Conservation (phyloP, 495 filamentous ascomycete genomes). For the Penicillium canariense region DNA sequence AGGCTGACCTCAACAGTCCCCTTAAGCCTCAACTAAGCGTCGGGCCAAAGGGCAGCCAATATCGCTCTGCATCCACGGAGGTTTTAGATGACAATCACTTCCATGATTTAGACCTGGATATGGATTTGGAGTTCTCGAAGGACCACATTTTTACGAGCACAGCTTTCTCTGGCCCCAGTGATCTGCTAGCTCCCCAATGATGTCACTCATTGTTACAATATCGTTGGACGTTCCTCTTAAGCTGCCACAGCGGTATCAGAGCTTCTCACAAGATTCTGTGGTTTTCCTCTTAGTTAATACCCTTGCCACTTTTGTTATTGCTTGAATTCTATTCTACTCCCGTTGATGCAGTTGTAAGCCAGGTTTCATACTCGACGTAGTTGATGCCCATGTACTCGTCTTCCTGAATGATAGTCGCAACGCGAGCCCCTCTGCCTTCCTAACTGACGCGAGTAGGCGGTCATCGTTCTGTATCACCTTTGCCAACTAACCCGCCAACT, state of each 20-base stretch:
- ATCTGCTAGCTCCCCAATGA: too few species aligned
- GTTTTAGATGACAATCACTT: conserved; percentile 25
- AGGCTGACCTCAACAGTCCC: conserved; percentile 31
- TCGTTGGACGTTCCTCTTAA: not conserved
- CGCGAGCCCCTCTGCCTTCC: too few species aligned
- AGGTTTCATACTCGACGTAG: too few species aligned
- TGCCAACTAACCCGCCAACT: too few species aligned
- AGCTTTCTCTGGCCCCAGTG: conserved; percentile 29
- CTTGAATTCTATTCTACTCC: not conserved
- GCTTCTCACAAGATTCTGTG: not conserved
- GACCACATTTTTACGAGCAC: conserved; percentile 39
- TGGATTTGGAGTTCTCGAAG: conserved; percentile 42
- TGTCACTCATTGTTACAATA: too few species aligned
- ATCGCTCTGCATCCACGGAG: not conserved
- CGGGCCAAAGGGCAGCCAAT: conserved; percentile 10
- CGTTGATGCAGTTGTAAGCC: not conserved
- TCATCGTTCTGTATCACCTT: too few species aligned
- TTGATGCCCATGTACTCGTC: too few species aligned
- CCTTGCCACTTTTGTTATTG: not conserved
- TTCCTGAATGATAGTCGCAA: too few species aligned
- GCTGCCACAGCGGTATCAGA: not conserved
- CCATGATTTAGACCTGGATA: conserved; percentile 32
- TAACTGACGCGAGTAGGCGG: too few species aligned
- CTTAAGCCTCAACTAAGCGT: conserved; percentile 18
- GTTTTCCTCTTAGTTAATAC: not conserved